Percentiles rank a stretch among this genome's conserved stretches.
Conservation (phyloP, 345 rosid species). For the Syzygium aqueum region DNA sequence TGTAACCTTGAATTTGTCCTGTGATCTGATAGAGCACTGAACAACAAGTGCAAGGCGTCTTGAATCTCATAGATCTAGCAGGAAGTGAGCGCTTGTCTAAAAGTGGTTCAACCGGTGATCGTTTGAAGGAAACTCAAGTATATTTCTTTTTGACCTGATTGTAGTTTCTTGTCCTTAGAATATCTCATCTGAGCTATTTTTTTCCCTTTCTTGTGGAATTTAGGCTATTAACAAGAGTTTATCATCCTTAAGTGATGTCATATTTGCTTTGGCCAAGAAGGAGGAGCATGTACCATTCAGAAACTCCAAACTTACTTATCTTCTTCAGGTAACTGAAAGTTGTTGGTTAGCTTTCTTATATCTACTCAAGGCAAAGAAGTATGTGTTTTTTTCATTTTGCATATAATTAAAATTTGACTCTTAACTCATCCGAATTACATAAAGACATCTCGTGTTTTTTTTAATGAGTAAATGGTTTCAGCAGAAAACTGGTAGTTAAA, state of each 20-base stretch:
- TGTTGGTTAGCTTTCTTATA: background rate
- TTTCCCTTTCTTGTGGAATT: background rate
- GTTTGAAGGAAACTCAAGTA: constrained; percentile 96
- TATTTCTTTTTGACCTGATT: background rate
- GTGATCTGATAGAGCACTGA: constrained; percentile 59
- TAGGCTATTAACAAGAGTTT: constrained; percentile 96
- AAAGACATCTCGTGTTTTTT: background rate
- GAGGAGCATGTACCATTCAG: constrained; percentile 91
- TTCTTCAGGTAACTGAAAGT: constrained; percentile 67
- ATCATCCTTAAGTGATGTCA: constrained; percentile 83
- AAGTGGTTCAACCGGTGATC: constrained; percentile 96
- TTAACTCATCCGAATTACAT: background rate
- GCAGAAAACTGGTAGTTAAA: background rate
- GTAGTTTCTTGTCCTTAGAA: background rate
- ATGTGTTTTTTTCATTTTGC: background rate
- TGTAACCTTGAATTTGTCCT: background rate
- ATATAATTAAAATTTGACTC: background rate
- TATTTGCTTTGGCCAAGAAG: constrained; percentile 85
- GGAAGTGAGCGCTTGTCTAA: constrained; percentile 96
- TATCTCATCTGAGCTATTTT: background rate
- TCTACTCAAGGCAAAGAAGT: background rate
- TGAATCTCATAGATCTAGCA: constrained; percentile 98
- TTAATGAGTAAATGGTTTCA: background rate
- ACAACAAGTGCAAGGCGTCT: constrained; percentile 90
- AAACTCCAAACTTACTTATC: constrained; percentile 94